These are phyloP conservation scores for Picochlorum sp. DNA, from an alignment of 139 green algal genomes.

Conservation along the genomic window DNA sequence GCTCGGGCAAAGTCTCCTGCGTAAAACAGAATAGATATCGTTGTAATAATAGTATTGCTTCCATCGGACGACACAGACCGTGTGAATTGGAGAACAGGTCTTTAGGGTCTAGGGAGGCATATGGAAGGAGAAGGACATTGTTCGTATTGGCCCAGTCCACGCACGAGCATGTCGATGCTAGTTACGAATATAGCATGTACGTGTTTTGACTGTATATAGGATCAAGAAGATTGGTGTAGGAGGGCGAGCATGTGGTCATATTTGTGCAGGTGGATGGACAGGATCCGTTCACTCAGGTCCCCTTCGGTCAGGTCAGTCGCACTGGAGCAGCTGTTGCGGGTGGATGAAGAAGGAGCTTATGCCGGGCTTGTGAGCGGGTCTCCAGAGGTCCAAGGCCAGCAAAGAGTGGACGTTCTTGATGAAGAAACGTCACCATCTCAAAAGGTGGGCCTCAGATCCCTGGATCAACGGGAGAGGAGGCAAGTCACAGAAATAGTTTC, in stretches of 20 bases:
- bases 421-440: conserved; percentile 1
- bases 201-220: too few species aligned
- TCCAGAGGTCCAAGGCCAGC: neutral
- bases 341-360: conserved; percentile 53
- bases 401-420: neutral
- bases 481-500: conserved; percentile 54
- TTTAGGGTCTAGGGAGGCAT: too few species aligned
- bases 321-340: conserved; percentile 46
- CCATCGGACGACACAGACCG: too few species aligned
- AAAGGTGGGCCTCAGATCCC: neutral
- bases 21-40: too few species aligned
- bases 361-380: conserved; percentile 40
- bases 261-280: neutral
- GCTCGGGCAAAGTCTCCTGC: too few species aligned
- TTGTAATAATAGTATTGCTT: too few species aligned
- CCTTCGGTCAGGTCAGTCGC: conserved; percentile 9
- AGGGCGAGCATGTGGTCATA: neutral
- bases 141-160: too few species aligned
- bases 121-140: too few species aligned
- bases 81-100: too few species aligned
- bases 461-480: neutral
- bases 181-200: too few species aligned
- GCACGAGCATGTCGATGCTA: too few species aligned
- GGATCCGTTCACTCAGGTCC: neutral
- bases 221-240: neutral